phyloP scores from a whole-genome alignment of 805 yeast species.

The Vanderwaltozyma yarrowii region DNA sequence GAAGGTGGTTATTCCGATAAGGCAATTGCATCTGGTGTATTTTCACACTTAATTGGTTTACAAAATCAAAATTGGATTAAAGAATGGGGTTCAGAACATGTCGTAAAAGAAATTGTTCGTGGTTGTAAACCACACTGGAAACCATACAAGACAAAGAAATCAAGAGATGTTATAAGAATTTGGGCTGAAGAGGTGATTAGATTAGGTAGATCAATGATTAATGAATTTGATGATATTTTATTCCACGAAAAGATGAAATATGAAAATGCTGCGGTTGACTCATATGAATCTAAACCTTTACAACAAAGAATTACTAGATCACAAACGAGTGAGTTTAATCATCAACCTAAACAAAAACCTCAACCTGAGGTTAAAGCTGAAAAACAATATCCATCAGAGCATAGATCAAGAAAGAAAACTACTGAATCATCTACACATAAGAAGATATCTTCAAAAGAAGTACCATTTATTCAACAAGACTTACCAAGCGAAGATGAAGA shows the following conservation, averaged over 20 bases:
- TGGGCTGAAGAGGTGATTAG: constrained; percentile 60
- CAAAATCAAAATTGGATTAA: constrained; percentile 47
- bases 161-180: constrained; percentile 39
- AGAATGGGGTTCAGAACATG: constrained; percentile 54
- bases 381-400: neutral
- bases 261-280: neutral
- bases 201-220: constrained; percentile 54
- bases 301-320: constrained; percentile 22
- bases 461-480: constrained; percentile 24
- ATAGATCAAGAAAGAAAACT: constrained; percentile 3
- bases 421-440: constrained; percentile 1
- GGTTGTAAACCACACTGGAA: constrained; percentile 64
- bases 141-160: constrained; percentile 41
- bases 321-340: constrained; percentile 6
- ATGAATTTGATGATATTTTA: constrained; percentile 29
- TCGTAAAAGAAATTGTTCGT: constrained; percentile 52
- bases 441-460: constrained; percentile 10
- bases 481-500: constrained; percentile 28
- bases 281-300: neutral
- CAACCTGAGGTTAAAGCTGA: neutral
- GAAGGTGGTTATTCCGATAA: constrained; percentile 87
- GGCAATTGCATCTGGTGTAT: constrained; percentile 68
- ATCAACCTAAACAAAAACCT: constrained; percentile 1
- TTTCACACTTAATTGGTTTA: constrained; percentile 67
- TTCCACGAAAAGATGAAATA: constrained; percentile 8